Evolutionary conservation across 2,329 filamentous ascomycete species (phyloP), one percentile per base, ranked within the genome.

Genomic region (Neofusicoccum kwambonambiense): DNA sequence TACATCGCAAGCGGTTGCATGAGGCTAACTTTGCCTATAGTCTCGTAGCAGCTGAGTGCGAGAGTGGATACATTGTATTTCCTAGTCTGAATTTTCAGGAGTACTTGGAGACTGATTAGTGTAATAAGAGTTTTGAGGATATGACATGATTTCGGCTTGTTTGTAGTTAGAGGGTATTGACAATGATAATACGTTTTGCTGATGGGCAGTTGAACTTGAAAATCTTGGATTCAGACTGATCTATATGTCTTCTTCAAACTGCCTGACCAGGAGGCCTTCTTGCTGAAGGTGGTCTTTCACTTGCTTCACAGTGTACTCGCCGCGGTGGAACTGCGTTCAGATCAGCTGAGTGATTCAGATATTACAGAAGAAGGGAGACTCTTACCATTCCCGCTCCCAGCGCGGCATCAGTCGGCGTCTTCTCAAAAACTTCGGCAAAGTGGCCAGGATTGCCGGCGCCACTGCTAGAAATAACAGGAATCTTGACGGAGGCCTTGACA

Each of bases 391-490:
- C 95, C 8, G 95, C 95, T 3, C 95, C 95, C 66, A 99, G 81
- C 34, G 95, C 95, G 57, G 95, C 95, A 82, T 99, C 95, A 3
- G 94, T 94, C 15, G 84, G 83, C 8, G 95, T 98, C 79, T 90
- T 82, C 64, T 86, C 82, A 77, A 99, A 99, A 1, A 98, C 95
- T 75, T 98, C 91, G 60, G 88, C 85, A 75, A 99, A 99, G 79
- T 99, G 95, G 0, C 76, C 86, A 1, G 95, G 94, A 70, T 90
- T 88, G 1, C 95, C 95, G 1, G 95, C 95, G 45, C 95, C 95
- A 75, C 92, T 96, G 34, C 91, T 95, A 13, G 95, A 93, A 78
- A 99, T 96, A 57, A 99, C 95, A 6, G 95, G 95, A 69, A 99
- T 97, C 74, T 85, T 90, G 68, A 97, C 86, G 17, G 91, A 87